Evolutionary conservation across 2,329 filamentous ascomycete species (phyloP), one percentile per base, ranked within the genome.

Genomic region (Sclerotinia borealis): DNA sequence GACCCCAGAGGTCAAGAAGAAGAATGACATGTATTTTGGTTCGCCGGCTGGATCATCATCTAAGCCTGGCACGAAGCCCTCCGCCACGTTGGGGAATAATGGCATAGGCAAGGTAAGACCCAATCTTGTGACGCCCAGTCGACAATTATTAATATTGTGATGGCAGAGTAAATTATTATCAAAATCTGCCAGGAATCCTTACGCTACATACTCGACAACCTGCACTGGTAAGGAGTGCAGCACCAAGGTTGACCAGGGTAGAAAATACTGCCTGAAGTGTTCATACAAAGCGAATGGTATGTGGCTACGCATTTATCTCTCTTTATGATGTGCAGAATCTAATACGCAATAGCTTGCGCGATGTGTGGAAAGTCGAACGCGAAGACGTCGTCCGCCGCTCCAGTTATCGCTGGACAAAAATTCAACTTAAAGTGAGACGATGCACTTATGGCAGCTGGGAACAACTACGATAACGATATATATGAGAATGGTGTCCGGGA

Each of bases 1-100:
- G 65, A 88, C 85, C 0, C 85, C 85, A 0, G 82, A 79, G 34
- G 85, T 88, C 66, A 88, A 88, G 76, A 88, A 88, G 76, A 85
- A 85, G 76, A 88, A 85, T 79, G 84, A 76, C 71, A 85, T 88
- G 59, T 85, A 88, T 77, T 88, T 87, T 74, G 82, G 85, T 70
- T 85, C 85, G 54, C 87, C 85, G 2, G 75, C 83, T 8, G 71
- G 71, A 8, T 71, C 70, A 52, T 70, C 68, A 3, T 73, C 76
- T 50, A 77, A 78, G 27, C 73, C 79, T 22, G 72, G 75, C 67
- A 80, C 78, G 19, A 73, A 76, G 65, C 80, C 78, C 62, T 80
- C 82, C 27, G 77, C 82, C 43, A 87, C 84, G 2, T 68, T 85
- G 39, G 84, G 84, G 5, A 79, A 81, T 64, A 83, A 79, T 15